phyloP scores from a whole-genome alignment of 331 rosid species.

The Quercus phellos region DNA sequence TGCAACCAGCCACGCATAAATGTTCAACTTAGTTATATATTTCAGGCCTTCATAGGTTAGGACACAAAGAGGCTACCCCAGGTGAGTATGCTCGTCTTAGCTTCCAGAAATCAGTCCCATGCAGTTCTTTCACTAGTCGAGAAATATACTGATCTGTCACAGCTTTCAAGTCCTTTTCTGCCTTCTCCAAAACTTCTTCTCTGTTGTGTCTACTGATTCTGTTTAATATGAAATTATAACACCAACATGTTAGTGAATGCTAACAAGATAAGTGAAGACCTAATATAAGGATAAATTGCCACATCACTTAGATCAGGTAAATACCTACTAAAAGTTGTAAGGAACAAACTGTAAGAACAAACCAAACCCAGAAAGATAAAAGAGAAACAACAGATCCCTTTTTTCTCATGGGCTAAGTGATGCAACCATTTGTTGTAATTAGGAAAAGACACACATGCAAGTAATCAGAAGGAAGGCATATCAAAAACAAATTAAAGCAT shows the following conservation, averaged over 20 bases:
- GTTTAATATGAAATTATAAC: slow-evolving; percentile 7
- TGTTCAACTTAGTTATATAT: slow-evolving; percentile 11
- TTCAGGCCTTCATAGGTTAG: slow-evolving; percentile 8
- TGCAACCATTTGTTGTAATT: background rate
- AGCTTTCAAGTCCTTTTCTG: slow-evolving; percentile 75
- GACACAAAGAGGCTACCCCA: slow-evolving; percentile 52
- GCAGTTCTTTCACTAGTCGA: slow-evolving; percentile 65
- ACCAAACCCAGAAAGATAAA: background rate
- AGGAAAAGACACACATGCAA: slow-evolving; percentile 2
- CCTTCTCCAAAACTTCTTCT: slow-evolving; percentile 78
- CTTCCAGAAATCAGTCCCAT: slow-evolving; percentile 97
- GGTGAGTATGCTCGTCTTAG: slow-evolving; percentile 95
- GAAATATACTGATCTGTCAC: slow-evolving; percentile 58
- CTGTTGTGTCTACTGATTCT: slow-evolving; percentile 79
- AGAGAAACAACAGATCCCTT: background rate
- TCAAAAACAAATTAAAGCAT: background rate
- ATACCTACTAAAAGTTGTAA: background rate
- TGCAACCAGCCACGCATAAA: slow-evolving; percentile 32
- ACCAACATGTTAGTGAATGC: background rate
- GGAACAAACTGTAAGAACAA: background rate
- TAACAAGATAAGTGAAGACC: background rate
- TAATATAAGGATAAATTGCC: background rate
- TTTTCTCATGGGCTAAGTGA: background rate
- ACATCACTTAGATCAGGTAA: background rate
- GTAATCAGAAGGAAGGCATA: background rate